Percentiles rank a stretch among this genome's conserved stretches.
Conservation (phyloP, 2,329 filamentous ascomycete species). For the Colletotrichum scovillei region DNA sequence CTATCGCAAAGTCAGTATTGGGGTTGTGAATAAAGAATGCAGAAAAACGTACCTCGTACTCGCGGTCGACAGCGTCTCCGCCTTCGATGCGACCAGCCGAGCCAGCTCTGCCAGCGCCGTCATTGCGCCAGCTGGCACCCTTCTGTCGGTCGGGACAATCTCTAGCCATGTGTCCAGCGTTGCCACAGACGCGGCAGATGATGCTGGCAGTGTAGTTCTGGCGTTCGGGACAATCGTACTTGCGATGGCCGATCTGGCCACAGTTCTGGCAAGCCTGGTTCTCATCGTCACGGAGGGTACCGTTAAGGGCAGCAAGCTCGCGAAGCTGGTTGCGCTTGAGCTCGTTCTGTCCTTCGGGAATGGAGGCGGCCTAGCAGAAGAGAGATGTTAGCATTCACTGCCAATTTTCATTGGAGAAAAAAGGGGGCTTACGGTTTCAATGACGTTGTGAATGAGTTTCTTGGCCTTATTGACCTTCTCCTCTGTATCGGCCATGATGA, state of each 20-base stretch:
- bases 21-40: not conserved
- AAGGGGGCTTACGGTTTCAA: conserved; percentile 84
- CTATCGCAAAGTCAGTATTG: conserved; percentile 62
- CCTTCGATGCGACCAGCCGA: conserved; percentile 74
- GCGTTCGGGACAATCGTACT: conserved; percentile 98
- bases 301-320: conserved; percentile 97
- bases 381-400: conserved; percentile 40
- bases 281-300: conserved; percentile 97
- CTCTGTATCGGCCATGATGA: conserved; percentile 99
- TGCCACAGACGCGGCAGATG: conserved; percentile 97
- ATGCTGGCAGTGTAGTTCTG: conserved; percentile 99
- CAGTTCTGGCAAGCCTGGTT: conserved; percentile 99
- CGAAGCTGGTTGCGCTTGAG: conserved; percentile 98
- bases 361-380: conserved; percentile 84
- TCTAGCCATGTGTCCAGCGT: conserved; percentile 97
- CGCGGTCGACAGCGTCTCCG: conserved; percentile 89
- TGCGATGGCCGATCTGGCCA: conserved; percentile 97
- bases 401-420: not conserved
- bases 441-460: conserved; percentile 97
- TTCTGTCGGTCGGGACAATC: conserved; percentile 96
- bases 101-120: conserved; percentile 61
- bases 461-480: conserved; percentile 99
- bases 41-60: conserved; percentile 83
- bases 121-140: conserved; percentile 92
- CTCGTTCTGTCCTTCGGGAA: conserved; percentile 98